These are phyloP conservation scores for Eimeria praecox DNA, from an alignment of 169 alveolate genomes.

Conservation along the genomic window DNA sequence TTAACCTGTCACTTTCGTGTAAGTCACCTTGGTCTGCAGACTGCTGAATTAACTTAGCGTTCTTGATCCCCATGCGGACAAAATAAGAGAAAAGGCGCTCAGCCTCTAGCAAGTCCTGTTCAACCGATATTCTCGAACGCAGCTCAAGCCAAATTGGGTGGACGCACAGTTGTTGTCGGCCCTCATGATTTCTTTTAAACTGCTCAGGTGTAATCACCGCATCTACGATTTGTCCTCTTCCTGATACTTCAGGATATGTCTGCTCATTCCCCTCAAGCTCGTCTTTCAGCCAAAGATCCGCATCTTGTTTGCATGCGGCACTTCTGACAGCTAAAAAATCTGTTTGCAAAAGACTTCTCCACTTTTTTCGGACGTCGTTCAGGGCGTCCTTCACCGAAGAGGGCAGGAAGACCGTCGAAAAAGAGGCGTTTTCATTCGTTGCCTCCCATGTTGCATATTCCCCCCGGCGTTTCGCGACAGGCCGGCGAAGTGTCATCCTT, in stretches of 20 bases:
- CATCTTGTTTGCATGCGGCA: slow-evolving; percentile 64
- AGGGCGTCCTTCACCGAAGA: slow-evolving; percentile 31
- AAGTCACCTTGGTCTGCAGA: slow-evolving; percentile 55
- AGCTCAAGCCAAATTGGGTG: slow-evolving; percentile 64
- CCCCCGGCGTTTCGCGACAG: neutral
- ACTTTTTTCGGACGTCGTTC: neutral
- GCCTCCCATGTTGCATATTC: neutral
- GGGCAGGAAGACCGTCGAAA: slow-evolving; percentile 48
- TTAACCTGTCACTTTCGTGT: neutral
- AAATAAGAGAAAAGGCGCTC: slow-evolving; percentile 50
- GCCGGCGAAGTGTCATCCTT: neutral
- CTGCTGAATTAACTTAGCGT: slow-evolving; percentile 26
- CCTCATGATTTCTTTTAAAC: neutral
- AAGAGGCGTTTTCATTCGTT: neutral
- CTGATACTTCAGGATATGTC: neutral
- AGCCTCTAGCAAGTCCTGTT: slow-evolving; percentile 31
- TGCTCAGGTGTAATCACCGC: neutral
- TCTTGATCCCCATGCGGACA: slow-evolving; percentile 60
- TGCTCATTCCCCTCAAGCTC: slow-evolving; percentile 12
- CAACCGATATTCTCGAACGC: slow-evolving; percentile 39
- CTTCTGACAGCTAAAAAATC: slow-evolving; percentile 43
- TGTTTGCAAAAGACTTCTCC: slow-evolving; percentile 13
- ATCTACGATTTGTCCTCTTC: neutral
- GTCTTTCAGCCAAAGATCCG: slow-evolving; percentile 57
- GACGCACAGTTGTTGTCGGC: slow-evolving; percentile 58